A percentile compares a stretch with the other conserved stretches of the same genome.
These are phyloP conservation scores for Rhodotorula glutinis DNA, from an alignment of 1,284 basidiomycete genomes.

Conservation along the genomic window DNA sequence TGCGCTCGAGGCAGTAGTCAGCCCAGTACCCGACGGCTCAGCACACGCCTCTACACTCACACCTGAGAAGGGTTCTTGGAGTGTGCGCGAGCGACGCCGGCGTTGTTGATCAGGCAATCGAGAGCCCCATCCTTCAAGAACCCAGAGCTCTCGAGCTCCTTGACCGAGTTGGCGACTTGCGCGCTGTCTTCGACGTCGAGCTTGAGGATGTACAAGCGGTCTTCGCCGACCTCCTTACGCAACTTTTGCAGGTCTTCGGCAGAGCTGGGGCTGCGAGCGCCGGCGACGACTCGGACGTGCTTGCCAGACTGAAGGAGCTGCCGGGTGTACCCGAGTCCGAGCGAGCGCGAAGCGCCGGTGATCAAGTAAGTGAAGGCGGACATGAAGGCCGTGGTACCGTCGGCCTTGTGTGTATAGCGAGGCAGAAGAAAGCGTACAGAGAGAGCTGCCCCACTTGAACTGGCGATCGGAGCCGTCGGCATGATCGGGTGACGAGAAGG, in stretches of 20 bases:
- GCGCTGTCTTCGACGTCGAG: constrained; percentile 2
- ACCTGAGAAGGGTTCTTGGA: too few species aligned
- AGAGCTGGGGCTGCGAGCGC: constrained; percentile 11
- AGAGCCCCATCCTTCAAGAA: constrained; percentile 8
- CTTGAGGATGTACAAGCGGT: constrained; percentile 8
- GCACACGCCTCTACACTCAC: too few species aligned
- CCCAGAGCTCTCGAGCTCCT: constrained; percentile 6
- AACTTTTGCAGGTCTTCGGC: constrained; percentile 8
- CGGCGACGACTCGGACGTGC: constrained; percentile 5
- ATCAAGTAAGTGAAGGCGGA: constrained; percentile 6
- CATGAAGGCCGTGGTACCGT: background rate
- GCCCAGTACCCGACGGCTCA: background rate
- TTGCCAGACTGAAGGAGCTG: constrained; percentile 8
- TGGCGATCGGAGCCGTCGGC: too few species aligned
- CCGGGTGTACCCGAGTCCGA: constrained; percentile 21
- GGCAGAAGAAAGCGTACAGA: too few species aligned
- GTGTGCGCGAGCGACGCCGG: constrained; percentile 4
- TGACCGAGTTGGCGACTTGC: constrained; percentile 3
- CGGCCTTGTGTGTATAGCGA: too few species aligned
- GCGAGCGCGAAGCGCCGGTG: constrained; percentile 17
- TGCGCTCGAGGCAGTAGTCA: background rate
- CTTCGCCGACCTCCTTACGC: background rate
- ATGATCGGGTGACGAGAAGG: too few species aligned
- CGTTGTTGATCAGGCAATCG: constrained; percentile 15
- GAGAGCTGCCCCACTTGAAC: too few species aligned